phyloP scores from a whole-genome alignment of 345 rosid species.

The Mangifera indica region DNA sequence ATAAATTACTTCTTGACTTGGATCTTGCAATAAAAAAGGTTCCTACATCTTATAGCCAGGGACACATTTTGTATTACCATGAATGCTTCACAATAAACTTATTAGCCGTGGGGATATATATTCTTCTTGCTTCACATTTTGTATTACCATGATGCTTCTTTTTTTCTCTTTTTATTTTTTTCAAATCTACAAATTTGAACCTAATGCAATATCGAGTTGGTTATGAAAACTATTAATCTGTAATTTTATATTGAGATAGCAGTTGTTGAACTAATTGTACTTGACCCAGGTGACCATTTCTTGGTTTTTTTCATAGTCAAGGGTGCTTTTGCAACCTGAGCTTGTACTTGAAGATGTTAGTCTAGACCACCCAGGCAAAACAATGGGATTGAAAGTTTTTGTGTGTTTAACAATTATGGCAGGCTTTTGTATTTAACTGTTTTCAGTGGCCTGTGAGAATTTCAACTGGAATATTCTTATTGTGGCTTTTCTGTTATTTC shows the following conservation, averaged over 20 bases:
- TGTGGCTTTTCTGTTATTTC: not conserved
- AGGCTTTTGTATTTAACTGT: not conserved
- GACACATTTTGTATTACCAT: not conserved
- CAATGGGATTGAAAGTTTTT: constrained; percentile 40
- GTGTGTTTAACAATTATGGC: not conserved
- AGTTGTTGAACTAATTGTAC: constrained; percentile 9
- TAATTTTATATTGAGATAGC: not conserved
- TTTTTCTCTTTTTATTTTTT: no score
- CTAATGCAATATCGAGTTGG: not conserved
- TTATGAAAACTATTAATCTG: no score
- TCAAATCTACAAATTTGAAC: no score
- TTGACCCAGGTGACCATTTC: constrained; percentile 5
- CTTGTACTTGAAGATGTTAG: constrained; percentile 91
- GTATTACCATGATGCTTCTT: not conserved
- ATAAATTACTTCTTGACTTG: not conserved
- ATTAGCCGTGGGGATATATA: not conserved
- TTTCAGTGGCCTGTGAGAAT: not conserved
- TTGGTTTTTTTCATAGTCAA: constrained; percentile 47
- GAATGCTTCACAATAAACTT: not conserved
- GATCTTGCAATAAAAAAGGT: not conserved
- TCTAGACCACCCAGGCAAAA: constrained; percentile 89
- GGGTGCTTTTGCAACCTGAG: constrained; percentile 84
- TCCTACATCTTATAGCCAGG: not conserved
- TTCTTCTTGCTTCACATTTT: not conserved
- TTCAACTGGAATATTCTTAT: not conserved